Base-by-base conservation (phyloP, 225 moss, liverwort and hornwort genomes). In the Anthoceros angustus region DNA sequence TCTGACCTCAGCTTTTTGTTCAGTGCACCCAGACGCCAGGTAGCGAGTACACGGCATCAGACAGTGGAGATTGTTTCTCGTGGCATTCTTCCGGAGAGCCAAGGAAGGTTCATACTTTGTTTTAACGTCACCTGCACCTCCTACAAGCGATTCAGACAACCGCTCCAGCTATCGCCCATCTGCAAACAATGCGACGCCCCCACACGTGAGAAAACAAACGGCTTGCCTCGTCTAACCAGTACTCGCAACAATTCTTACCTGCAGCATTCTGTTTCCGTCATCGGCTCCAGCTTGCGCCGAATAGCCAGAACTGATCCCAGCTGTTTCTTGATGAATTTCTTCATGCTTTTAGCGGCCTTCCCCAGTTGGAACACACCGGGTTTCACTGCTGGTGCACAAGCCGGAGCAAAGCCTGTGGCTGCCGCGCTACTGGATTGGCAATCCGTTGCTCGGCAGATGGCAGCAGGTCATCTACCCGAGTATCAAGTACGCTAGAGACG, bases 321-420 rank as follows among this genome's bases (percentile, higher is more conserved):
- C 49, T 50, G 49, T 20, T 50, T 50, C 49, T 50, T 50, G 49
- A 50, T 20, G 49, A 50, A 50, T 50, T 50, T 50, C 49, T 50
- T 50, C 49, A 20, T 50, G 20, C 49, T 50, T 50, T 50, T 50
- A 4, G 49, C 15, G 10, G 49, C 16, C 10, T 50, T 50, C 14
- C 49, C 49, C 49, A 50, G n/a, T 50, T 14, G 49, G 15, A 4
- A 16, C 15, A 5, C 16, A 50, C 49, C 5, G 10, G 20, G 4
- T 50, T n/a, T n/a, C n/a, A n/a, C n/a, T n/a, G n/a, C n/a, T n/a
- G n/a, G n/a, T n/a, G n/a, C n/a, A n/a, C n/a, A n/a, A n/a, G n/a
- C n/a, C n/a, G n/a, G n/a, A n/a, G n/a, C n/a, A n/a, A n/a, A n/a
- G n/a, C n/a, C n/a, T n/a, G n/a, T n/a, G n/a, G n/a, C n/a, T n/a